Evolutionary conservation across 306 rosid species (phyloP).

Genomic region (Lablab purpureus): DNA sequence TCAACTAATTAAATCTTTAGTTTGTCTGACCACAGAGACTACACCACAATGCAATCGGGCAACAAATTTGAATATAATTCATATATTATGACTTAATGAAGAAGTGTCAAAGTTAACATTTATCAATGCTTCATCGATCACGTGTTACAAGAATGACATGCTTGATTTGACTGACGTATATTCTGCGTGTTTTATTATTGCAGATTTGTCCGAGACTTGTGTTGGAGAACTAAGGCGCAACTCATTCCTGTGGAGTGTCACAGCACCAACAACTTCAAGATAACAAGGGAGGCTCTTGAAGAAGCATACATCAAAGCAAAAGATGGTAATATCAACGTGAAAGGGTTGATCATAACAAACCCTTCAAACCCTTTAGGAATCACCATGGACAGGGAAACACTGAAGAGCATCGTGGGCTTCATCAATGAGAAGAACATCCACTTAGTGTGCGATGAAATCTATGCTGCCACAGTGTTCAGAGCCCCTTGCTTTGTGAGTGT

Average conservation of each 20-base stretch:
- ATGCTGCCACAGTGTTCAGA: slow-evolving; percentile 72
- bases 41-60: slow-evolving; percentile 7
- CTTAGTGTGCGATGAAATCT: slow-evolving; percentile 88
- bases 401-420: slow-evolving; percentile 68
- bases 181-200: background rate
- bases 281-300: slow-evolving; percentile 76
- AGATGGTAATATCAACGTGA: slow-evolving; percentile 62
- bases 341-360: slow-evolving; percentile 81
- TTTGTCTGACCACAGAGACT: slow-evolving; percentile 2
- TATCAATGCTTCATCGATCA: background rate
- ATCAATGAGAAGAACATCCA: slow-evolving; percentile 75
- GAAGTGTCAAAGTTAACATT: slow-evolving; percentile 17
- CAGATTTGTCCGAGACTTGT: slow-evolving; percentile 81
- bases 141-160: background rate
- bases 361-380: slow-evolving; percentile 94
- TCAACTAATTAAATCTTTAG: slow-evolving; percentile 31
- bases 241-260: slow-evolving; percentile 75
- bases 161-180: slow-evolving; percentile 23
- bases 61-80: slow-evolving; percentile 20
- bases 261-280: slow-evolving; percentile 69
- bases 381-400: slow-evolving; percentile 62
- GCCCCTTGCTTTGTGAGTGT: slow-evolving; percentile 61
- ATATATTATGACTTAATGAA: background rate
- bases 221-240: slow-evolving; percentile 81
- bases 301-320: slow-evolving; percentile 66